Evolutionary conservation across 2,329 filamentous ascomycete species (phyloP), one percentile per base, ranked within the genome.

Genomic region (Pseudocercospora fuligena): DNA sequence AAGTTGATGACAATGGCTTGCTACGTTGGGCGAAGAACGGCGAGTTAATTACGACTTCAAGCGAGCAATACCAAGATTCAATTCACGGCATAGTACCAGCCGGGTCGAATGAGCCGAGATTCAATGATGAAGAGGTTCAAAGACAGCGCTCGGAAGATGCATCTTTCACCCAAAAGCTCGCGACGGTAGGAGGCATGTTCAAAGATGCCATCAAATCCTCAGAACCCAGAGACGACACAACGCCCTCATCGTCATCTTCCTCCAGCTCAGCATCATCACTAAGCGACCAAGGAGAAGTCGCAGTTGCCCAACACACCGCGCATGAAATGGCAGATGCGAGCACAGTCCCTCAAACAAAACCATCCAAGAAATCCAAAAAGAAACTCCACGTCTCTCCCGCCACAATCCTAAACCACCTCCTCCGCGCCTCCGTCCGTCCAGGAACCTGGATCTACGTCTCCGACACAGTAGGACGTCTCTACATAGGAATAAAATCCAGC

Each of bases 391-490:
- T 93, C 4, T 92, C 89, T 2, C 88, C 90, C 0, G 87, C 89
- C 0, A 90, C 90, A 0, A 85, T 96, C 8, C 86, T 95, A 74
- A 92, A 94, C 78, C 90, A 91, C 70, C 83, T 97, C 7, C 84
- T 94, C 19, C 88, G 92, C 69, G 90, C 91, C 68, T 89, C 90
- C 0, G 90, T 93, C 54, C 90, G 89, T 76, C 92, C 92, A 64
- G 93, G 94, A 72, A 95, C 92, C 3, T 97, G 93, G 93, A 96
- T 97, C 71, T 97, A 97, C 74, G 93, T 94, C 5, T 89, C 91
- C 25, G 93, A 97, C 78, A 94, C 92, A 0, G 89, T 88, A 0
- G 94, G 93, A 75, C 88, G 91, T 0, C 84, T 97, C 0, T 97
- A 97, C 77, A 89, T 97, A 36, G 93, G 93, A 54, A 94, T 97